These are phyloP conservation scores for Linnemannia elongata DNA, from an alignment of 192 early-diverging fungal genomes.

Conservation along the genomic window DNA sequence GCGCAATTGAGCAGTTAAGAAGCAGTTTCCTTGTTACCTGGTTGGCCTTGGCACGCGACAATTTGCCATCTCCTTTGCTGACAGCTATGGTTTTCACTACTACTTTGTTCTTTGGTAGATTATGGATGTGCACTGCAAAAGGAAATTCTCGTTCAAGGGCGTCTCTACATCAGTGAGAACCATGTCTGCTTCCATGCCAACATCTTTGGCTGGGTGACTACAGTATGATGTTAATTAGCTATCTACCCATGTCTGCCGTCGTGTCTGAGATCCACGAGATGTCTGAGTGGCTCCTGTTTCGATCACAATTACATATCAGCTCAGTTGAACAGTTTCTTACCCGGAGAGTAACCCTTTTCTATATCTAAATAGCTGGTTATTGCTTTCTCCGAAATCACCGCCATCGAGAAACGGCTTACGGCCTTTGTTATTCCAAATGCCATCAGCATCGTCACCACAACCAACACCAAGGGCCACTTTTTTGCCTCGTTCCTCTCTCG, in stretches of 20 bases:
- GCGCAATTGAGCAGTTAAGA: not conserved
- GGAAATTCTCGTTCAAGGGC: slow-evolving; percentile 90
- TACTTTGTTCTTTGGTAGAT: slow-evolving; percentile 58
- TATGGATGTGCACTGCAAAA: slow-evolving; percentile 90
- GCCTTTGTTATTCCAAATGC: slow-evolving; percentile 92
- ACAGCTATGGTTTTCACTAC: not conserved
- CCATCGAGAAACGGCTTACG: slow-evolving; percentile 88
- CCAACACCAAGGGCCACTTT: slow-evolving; percentile 68
- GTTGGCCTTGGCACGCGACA: not conserved
- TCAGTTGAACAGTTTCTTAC: not conserved
- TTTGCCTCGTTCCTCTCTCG: slow-evolving; percentile 91
- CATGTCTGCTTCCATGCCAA: slow-evolving; percentile 89
- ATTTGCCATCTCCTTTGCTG: not conserved
- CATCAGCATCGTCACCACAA: slow-evolving; percentile 80
- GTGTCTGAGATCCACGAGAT: not conserved
- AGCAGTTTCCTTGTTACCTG: not conserved
- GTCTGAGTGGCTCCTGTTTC: not conserved
- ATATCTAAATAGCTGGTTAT: slow-evolving; percentile 68
- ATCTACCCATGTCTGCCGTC: not conserved
- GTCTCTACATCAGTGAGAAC: slow-evolving; percentile 85
- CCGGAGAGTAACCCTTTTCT: not conserved
- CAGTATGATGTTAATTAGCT: slow-evolving; percentile 59
- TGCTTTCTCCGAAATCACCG: slow-evolving; percentile 80
- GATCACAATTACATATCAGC: not conserved
- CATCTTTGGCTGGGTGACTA: slow-evolving; percentile 93